phyloP scores from a whole-genome alignment of 2,329 filamentous ascomycete species.

The Orbilia oligospora region DNA sequence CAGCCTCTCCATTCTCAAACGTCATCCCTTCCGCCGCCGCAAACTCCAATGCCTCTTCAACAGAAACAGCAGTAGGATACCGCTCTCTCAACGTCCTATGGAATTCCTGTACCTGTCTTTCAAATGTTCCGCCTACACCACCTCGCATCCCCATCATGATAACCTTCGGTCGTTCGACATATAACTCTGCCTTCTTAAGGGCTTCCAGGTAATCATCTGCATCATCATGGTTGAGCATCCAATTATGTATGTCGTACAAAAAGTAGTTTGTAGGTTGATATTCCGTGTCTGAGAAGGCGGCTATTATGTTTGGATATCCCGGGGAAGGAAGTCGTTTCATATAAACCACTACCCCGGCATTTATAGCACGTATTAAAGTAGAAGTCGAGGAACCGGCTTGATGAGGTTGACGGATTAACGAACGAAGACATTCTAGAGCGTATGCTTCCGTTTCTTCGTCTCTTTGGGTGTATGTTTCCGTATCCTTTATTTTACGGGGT shows the following conservation, averaged over 20 bases:
- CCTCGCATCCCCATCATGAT: constrained; percentile 36
- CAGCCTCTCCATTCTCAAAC: constrained; percentile 25
- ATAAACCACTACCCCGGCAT: constrained; percentile 43
- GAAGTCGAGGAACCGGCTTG: constrained; percentile 3
- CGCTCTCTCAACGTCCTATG: constrained; percentile 44
- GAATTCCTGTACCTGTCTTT: constrained; percentile 42
- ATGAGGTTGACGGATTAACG: constrained; percentile 34
- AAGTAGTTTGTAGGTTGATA: constrained; percentile 53
- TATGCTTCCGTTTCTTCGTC: constrained; percentile 58
- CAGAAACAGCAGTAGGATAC: constrained; percentile 38
- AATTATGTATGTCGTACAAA: constrained; percentile 53
- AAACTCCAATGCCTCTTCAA: constrained; percentile 52
- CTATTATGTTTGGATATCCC: constrained; percentile 47
- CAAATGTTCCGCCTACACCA: constrained; percentile 27
- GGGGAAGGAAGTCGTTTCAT: constrained; percentile 36
- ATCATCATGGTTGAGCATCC: constrained; percentile 44
- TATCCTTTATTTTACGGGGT: not conserved
- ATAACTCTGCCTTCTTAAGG: constrained; percentile 34
- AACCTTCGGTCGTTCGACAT: constrained; percentile 38
- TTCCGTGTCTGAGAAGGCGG: constrained; percentile 46
- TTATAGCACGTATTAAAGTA: constrained; percentile 24
- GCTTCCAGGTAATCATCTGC: constrained; percentile 26
- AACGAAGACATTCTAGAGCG: constrained; percentile 50
- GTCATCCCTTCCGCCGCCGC: constrained; percentile 50
- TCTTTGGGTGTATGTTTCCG: constrained; percentile 6